Evolutionary conservation across 805 yeast genomes (phyloP), one percentile per base, ranked within the genome.

Genomic region (Wickerhamiella parazyma): DNA sequence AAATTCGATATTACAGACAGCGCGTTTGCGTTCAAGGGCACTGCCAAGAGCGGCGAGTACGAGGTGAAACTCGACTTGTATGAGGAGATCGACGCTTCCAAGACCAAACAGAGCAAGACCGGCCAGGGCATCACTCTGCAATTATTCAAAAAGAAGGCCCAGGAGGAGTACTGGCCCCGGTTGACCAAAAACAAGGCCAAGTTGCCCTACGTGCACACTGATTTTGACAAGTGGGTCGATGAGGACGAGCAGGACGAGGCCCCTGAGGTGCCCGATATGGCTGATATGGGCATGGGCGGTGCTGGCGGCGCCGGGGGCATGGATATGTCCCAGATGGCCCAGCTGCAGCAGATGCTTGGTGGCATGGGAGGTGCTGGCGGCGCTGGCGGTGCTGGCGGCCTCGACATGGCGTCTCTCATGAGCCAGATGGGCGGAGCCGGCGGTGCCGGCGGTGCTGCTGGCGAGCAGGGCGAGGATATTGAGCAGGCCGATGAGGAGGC

Each of bases 191-290:
- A 81, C 55, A 84, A 86, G 68, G 70, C 73, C 57, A 85, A 78
- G 60, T 73, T 71, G 49, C 84, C 78, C 51, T 83, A 73, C 64
- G 74, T 89, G 60, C 82, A 83, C 69, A 89, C 98, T 11, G 97
- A 89, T 59, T 89, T 89, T 59, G 95, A 87, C 67, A 83, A 79
- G 63, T 89, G 98, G 98, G 94, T 83, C 33, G 98, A 89, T 59
- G 97, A 89, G 68, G 98, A 89, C 59, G 98, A 89, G 65, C 98
- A 89, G 65, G 86, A 84, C 33, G 87, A 77, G 46, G 68, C 63
- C 41, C 69, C 67, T 9, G 79, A 70, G 34, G 71, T 64, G 19
- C 74, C 63, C 49, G 57, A 49, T 21, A 59, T 51, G 35, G 55
- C 48, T 6, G 53, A 49, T 20, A 55, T 54, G 24, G 42, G 38